phyloP scores from a whole-genome alignment of 352 stramenopile genomes.

The Globisporangium cederbergense region DNA sequence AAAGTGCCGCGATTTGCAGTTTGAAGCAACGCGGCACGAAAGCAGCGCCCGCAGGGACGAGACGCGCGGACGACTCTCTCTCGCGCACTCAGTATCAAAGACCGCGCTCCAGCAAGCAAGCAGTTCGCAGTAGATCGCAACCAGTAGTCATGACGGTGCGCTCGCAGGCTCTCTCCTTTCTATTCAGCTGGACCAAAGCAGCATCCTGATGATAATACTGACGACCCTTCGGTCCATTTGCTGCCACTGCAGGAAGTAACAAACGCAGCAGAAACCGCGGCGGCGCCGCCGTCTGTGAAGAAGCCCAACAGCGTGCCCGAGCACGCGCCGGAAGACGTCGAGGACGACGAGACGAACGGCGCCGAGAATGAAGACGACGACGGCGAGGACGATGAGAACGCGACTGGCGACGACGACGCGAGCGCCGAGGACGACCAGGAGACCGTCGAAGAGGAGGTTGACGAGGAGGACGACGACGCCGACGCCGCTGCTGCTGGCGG shows the following conservation, averaged over 20 bases:
- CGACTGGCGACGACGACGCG: slow-evolving; percentile 31
- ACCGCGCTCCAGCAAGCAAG: no score
- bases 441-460: slow-evolving; percentile 18
- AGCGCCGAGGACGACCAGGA: slow-evolving; percentile 35
- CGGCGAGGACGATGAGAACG: slow-evolving; percentile 26
- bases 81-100: no score
- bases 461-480: slow-evolving; percentile 26
- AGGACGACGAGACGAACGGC: slow-evolving; percentile 23
- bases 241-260: slow-evolving; percentile 11
- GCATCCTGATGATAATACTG: no score
- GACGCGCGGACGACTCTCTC: no score
- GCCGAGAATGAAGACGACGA: slow-evolving; percentile 13
- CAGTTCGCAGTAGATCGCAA: no score
- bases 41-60: no score
- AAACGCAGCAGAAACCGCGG: slow-evolving; percentile 6
- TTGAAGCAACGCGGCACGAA: no score
- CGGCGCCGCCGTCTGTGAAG: background rate
- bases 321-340: slow-evolving; percentile 19
- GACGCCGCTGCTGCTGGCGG: slow-evolving; percentile 2
- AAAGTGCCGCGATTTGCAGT: no score
- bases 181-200: no score
- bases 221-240: no score
- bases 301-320: slow-evolving; percentile 16
- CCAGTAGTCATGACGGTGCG: no score
- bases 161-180: no score